phyloP scores from a whole-genome alignment of 2,329 filamentous ascomycete species.

The Mollisia scopiformis region DNA sequence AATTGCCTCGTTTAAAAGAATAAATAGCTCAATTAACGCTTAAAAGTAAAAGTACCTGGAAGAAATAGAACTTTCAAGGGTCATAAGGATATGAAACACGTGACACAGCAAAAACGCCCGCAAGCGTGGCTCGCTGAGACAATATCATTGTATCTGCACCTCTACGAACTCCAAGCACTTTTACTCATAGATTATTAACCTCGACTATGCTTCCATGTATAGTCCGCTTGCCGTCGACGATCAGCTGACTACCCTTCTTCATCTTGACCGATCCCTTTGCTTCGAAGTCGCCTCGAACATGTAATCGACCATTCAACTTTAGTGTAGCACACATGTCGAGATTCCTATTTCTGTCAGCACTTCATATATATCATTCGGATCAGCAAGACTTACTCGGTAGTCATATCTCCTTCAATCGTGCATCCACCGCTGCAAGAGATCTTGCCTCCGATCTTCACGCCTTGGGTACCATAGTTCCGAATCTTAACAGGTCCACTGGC shows the following conservation, averaged over 20 bases:
- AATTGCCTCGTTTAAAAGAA: too few species aligned
- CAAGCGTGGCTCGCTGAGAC: too few species aligned
- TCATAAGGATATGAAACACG: too few species aligned
- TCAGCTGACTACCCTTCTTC: slow-evolving; percentile 18
- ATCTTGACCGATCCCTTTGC: slow-evolving; percentile 24
- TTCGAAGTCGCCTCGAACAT: slow-evolving; percentile 28
- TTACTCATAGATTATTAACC: not conserved
- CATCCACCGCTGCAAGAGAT: slow-evolving; percentile 6
- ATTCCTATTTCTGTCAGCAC: slow-evolving; percentile 17
- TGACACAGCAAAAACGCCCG: too few species aligned
- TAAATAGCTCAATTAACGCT: too few species aligned
- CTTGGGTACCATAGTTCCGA: slow-evolving; percentile 2
- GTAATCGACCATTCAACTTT: slow-evolving; percentile 23
- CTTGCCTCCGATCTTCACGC: slow-evolving; percentile 21
- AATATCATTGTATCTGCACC: too few species aligned
- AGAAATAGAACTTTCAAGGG: too few species aligned
- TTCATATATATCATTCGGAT: not conserved
- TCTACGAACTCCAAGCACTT: too few species aligned
- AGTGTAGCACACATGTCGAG: slow-evolving; percentile 15
- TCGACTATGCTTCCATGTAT: slow-evolving; percentile 28
- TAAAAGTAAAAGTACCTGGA: too few species aligned
- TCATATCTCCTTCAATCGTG: slow-evolving; percentile 22
- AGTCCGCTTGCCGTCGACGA: slow-evolving; percentile 29
- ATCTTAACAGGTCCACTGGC: slow-evolving; percentile 23
- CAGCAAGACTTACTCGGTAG: slow-evolving; percentile 6